Conservation (phyloP, 306 rosid species). For the Luffa aegyptiaca region DNA sequence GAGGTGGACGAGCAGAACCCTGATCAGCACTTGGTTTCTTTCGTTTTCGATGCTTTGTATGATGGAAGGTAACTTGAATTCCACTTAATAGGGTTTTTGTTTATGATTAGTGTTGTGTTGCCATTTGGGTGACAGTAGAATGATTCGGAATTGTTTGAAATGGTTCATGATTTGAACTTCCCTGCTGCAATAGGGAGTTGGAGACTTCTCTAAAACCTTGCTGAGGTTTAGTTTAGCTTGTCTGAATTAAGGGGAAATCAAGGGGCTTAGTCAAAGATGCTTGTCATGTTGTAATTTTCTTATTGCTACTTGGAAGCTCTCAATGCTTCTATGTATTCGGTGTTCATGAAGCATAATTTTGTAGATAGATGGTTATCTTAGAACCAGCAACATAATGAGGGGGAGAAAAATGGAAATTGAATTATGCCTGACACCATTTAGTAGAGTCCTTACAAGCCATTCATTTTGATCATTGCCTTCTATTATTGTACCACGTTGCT, state of each 20-base stretch:
- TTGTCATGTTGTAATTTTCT: background rate
- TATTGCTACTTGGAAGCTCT: background rate
- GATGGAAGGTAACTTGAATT: constrained; percentile 55
- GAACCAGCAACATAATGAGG: background rate
- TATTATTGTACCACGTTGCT: background rate
- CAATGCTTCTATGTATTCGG: background rate
- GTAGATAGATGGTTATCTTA: background rate
- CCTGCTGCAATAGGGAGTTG: background rate
- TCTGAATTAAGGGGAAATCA: background rate
- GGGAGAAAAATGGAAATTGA: background rate
- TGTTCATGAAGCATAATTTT: background rate
- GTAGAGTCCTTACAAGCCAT: background rate
- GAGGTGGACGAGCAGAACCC: constrained; percentile 51
- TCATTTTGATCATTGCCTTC: background rate
- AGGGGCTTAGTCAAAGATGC: background rate
- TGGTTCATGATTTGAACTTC: background rate
- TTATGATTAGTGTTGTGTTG: background rate
- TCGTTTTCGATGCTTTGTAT: constrained; percentile 69
- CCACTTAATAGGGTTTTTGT: background rate
- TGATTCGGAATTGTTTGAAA: background rate
- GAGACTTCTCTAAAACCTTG: background rate
- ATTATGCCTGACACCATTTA: background rate
- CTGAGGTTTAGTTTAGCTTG: background rate
- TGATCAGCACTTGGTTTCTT: constrained; percentile 58
- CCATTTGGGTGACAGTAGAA: background rate